A percentile compares a stretch with the other conserved stretches of the same genome.
phyloP scores from a whole-genome alignment of 371 early-diverging fungal genomes.

The Mucor racemosus region DNA sequence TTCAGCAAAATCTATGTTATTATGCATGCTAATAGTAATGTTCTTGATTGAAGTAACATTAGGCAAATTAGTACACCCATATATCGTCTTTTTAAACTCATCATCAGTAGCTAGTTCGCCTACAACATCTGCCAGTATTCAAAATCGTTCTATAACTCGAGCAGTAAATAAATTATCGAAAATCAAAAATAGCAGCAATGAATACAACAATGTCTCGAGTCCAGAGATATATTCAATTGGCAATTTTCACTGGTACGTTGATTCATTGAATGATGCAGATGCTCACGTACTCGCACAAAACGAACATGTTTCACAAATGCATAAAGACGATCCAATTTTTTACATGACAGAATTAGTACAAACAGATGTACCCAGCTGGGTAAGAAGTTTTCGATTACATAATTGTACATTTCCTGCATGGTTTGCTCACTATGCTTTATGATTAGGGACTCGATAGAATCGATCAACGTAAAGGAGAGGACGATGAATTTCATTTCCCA shows the following conservation, averaged over 20 bases:
- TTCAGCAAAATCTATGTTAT: background rate
- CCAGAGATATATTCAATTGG: slow-evolving; percentile 12
- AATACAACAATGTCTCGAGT: background rate
- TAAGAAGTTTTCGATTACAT: background rate
- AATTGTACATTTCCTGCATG: background rate
- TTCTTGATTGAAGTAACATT: background rate
- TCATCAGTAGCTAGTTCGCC: background rate
- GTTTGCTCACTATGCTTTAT: background rate
- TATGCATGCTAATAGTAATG: background rate
- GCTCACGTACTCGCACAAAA: slow-evolving; percentile 1
- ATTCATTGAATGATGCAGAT: background rate
- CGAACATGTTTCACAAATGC: slow-evolving; percentile 3
- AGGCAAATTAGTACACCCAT: background rate
- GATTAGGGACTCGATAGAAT: slow-evolving; percentile 35
- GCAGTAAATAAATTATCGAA: background rate
- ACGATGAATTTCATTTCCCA: slow-evolving; percentile 23
- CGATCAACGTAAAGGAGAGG: slow-evolving; percentile 23
- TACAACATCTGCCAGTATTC: background rate
- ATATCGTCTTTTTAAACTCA: background rate
- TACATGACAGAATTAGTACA: slow-evolving; percentile 11
- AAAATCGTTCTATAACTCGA: background rate
- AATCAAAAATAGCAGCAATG: background rate
- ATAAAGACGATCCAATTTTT: slow-evolving; percentile 7
- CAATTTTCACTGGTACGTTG: slow-evolving; percentile 12
- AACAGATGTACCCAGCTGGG: slow-evolving; percentile 9